Conservation (phyloP, 2,329 filamentous ascomycete genomes). For the Colletotrichum cordylinicola region DNA sequence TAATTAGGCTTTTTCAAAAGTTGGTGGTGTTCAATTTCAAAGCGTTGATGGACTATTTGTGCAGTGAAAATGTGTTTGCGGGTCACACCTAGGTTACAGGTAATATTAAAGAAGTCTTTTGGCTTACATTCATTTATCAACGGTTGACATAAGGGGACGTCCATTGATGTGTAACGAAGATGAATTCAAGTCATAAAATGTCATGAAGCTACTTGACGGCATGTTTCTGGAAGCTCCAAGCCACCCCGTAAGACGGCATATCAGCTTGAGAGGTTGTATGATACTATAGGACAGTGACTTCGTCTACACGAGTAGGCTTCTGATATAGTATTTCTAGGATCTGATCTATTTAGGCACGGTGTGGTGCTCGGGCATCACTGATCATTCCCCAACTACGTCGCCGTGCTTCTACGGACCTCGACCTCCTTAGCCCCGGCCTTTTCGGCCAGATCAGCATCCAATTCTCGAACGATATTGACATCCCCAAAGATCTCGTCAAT, state of each 20-base stretch:
- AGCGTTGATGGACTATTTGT: too few species aligned
- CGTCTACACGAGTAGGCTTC: background rate
- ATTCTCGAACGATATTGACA: slow-evolving; percentile 30
- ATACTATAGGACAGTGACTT: background rate
- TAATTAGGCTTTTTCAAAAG: too few species aligned
- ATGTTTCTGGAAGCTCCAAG: background rate
- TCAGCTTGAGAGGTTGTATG: background rate
- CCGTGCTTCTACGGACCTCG: background rate
- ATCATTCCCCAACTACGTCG: background rate
- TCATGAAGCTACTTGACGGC: background rate
- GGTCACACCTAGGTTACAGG: too few species aligned
- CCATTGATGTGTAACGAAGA: background rate
- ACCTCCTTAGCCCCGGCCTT: slow-evolving; percentile 25
- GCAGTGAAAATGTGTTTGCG: too few species aligned
- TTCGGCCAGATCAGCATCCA: slow-evolving; percentile 23
- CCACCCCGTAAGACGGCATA: background rate
- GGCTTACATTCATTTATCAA: background rate
- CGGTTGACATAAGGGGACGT: background rate
- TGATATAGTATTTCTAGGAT: background rate
- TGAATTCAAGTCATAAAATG: background rate
- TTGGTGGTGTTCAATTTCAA: too few species aligned
- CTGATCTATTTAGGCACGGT: background rate
- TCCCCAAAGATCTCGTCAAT: slow-evolving; percentile 46
- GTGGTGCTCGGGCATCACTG: background rate
- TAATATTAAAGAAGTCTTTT: too few species aligned